Evolutionary conservation across 345 rosid species (phyloP), one percentile per base, ranked within the genome.

Genomic region (Salix koriyanagi): DNA sequence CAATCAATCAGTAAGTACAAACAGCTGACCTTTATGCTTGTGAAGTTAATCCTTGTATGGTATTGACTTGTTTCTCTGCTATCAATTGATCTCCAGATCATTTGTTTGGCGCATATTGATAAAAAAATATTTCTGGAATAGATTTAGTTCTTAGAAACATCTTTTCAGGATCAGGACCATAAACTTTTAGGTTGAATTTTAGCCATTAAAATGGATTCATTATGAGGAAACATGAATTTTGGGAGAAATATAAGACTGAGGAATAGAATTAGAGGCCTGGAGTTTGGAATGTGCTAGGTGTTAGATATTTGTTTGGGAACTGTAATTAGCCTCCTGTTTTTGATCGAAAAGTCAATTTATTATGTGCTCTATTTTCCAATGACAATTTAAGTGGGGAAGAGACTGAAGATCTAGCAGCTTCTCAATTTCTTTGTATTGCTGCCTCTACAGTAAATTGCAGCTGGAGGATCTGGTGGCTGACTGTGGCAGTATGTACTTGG

Each of bases 1-100:
- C 69, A 92, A 92, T 82, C 97, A 91, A 83, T 88, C 89, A 80
- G 97, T 92, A 89, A 62, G 88, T 80, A 34, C 30, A 39, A 75
- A 66, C 25, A 54, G 4, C 60, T 54, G 28, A 58, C 64, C 28
- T 10, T 58, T 23, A 7, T 58, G 6, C 28, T 3, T 58, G 64
- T 3, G 23, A 9, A 58, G 14, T 58, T 8, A 58, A 21, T 58
- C 28, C 62, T 10, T 11, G 16, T 12, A 58, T 58, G 28, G 10
- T 58, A 58, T 58, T 58, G 13, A n/a, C 62, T 3, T 58, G 21
- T 56, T 25, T 58, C 62, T 58, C 62, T 58, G 62, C 23, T 58
- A 58, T n/a, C 4, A 58, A 23, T n/a, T 1, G 12, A 41, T 15
- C 41, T 39, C 19, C 67, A 39, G 18, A 21, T 13, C 15, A 16